Base-by-base conservation (phyloP, 163 green algal genomes). In the Chloromonas sp. region DNA sequence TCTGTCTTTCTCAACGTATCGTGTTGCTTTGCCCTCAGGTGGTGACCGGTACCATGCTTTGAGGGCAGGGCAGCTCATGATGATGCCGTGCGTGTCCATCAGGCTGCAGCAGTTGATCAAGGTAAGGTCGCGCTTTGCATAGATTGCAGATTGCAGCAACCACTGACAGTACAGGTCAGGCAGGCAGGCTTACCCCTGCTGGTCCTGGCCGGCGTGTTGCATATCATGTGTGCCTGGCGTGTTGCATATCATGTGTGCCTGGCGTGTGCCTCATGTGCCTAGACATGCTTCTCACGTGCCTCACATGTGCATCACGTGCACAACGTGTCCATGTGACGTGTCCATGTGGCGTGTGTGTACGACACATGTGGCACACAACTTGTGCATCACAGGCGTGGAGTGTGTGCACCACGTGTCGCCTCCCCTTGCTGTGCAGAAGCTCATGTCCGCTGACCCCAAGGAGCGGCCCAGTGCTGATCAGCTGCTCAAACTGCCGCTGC, bases 91-190 rank as follows among this genome's bases (percentile, higher is more conserved):
- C 61, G 77, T 85, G n/a, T 86, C 62, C 58, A 61, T 79, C 15
- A 85, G 86, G 36, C 71, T 91, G n/a, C 83, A 89, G 13, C 57
- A 14, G 0, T 83, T 91, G 1, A 87, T 91, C 76, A 91, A 91
- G 86, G 88, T 90, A 66, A 76, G 88, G 14, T 36, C 2, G 1
- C 2, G 70, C 62, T 60, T 36, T 14, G 36, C 60, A 15, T 13
- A 2, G 3, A 3, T 14, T 59, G 36, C 59, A 82, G 83, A 61
- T 1, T 1, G 2, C 66, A 1, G 60, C 60, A 60, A 74, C 2
- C 60, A 57, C 74, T n/a, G 2, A n/a, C 57, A 2, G 2, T 13
- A 8, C 5, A n/a, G 15, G 13, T 2, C 5, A 80, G 14, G 14
- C 15, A 2, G 14, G 14, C 5, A 57, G 14, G 2, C 5, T 80